Evolutionary conservation across 2,329 filamentous ascomycete species (phyloP).

Genomic region (Ophiocordyceps sinensis): DNA sequence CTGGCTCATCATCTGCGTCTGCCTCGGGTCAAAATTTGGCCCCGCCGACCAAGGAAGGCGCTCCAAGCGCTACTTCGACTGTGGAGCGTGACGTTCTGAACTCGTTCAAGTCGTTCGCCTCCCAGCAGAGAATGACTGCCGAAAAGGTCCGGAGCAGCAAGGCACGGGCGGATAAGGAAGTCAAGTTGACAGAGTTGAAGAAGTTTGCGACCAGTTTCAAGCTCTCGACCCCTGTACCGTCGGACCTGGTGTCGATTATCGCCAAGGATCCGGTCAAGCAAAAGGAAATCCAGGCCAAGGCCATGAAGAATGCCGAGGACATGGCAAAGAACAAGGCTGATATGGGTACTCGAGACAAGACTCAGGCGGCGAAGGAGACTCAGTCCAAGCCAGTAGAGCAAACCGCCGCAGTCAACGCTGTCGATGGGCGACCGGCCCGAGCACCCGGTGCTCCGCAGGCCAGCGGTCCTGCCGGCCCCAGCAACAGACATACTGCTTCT

Average conservation of each 20-base stretch:
- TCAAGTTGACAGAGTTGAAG: conserved; percentile 86
- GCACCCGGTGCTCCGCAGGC: conserved; percentile 19
- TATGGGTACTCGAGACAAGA: conserved; percentile 26
- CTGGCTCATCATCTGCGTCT: conserved; percentile 19
- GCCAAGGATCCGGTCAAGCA: conserved; percentile 95
- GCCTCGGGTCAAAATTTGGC: conserved; percentile 24
- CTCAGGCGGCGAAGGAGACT: conserved; percentile 27
- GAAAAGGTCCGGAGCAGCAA: conserved; percentile 44
- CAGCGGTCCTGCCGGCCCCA: conserved; percentile 9
- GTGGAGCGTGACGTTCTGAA: conserved; percentile 48
- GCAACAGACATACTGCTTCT: conserved; percentile 29
- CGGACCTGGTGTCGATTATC: conserved; percentile 83
- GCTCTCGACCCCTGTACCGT: conserved; percentile 79
- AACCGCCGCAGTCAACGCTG: conserved; percentile 5
- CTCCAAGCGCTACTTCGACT: conserved; percentile 33
- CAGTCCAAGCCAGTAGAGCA: conserved; percentile 22
- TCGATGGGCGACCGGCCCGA: conserved; percentile 17
- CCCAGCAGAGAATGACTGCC: conserved; percentile 36
- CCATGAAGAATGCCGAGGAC: conserved; percentile 59
- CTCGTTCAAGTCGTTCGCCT: conserved; percentile 51
- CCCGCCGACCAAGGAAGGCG: conserved; percentile 22
- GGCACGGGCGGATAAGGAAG: conserved; percentile 64
- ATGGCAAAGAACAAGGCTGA: conserved; percentile 40
- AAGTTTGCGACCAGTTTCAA: conserved; percentile 94
- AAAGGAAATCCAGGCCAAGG: conserved; percentile 81